Conservation (phyloP, 257 asterid species). For the Salvia miltiorrhiza region DNA sequence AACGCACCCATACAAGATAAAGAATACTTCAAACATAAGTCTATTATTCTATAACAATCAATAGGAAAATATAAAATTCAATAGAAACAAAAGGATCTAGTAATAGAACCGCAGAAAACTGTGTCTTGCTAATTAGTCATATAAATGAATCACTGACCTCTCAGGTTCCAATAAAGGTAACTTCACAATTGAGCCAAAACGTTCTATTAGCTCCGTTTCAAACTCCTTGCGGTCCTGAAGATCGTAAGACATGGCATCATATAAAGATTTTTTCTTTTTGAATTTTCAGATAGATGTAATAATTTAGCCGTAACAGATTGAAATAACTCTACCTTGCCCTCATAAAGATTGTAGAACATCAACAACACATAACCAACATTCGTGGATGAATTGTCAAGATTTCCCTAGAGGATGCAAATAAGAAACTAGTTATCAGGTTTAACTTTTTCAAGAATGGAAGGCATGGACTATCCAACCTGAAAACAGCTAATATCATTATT, state of each 20-base stretch:
- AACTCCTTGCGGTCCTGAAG: conserved; percentile 79
- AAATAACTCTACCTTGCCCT: conserved; percentile 71
- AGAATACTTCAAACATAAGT: neutral
- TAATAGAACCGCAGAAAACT: conserved; percentile 11
- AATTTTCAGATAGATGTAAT: neutral
- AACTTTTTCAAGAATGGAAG: conserved; percentile 1
- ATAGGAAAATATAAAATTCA: neutral
- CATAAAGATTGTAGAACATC: conserved; percentile 89
- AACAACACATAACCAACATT: conserved; percentile 87
- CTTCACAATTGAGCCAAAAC: conserved; percentile 89
- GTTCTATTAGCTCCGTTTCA: conserved; percentile 76
- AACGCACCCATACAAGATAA: no score
- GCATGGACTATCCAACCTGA: neutral
- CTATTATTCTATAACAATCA: neutral
- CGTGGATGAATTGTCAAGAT: conserved; percentile 86
- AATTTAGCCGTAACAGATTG: neutral
- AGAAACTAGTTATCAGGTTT: conserved; percentile 10
- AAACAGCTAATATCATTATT: conserved; percentile 25
- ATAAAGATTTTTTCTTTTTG: no score
- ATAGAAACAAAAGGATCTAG: neutral
- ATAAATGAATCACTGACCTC: conserved; percentile 43
- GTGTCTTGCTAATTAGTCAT: neutral
- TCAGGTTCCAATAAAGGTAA: conserved; percentile 77
- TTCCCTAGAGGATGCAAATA: conserved; percentile 58
- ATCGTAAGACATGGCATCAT: conserved; percentile 20